Percentiles rank a stretch among this genome's conserved stretches.
Conservation (phyloP, 176 grass and related monocot species). For the Bothriochloa decipiens region DNA sequence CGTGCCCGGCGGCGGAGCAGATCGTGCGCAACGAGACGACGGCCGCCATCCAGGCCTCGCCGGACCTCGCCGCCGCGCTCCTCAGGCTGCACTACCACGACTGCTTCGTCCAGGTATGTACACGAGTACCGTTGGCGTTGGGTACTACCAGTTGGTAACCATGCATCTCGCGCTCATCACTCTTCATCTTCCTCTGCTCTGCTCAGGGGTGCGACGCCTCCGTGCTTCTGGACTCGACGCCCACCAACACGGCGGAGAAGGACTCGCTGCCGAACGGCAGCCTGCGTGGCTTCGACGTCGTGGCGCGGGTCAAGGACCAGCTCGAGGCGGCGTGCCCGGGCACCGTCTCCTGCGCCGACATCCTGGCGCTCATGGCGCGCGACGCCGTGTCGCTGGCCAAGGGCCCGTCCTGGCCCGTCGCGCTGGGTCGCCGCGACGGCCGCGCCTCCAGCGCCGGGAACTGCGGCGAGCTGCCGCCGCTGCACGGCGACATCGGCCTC, state of each 20-base stretch:
- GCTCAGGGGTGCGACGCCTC: constrained; percentile 67
- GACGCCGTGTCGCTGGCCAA: constrained; percentile 60
- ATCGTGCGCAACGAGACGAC: constrained; percentile 59
- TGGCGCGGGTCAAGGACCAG: constrained; percentile 66
- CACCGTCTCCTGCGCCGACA: constrained; percentile 77
- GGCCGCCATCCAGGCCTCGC: constrained; percentile 35
- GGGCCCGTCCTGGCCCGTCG: constrained; percentile 64
- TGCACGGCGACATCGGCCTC: constrained; percentile 50
- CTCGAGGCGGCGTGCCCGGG: constrained; percentile 57
- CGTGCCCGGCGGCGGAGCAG: constrained; percentile 62
- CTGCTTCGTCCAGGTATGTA: constrained; percentile 68
- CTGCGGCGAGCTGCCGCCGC: constrained; percentile 60
- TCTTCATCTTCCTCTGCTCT: neutral
- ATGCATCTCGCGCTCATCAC: neutral
- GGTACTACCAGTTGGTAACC: no score
- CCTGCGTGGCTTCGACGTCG: constrained; percentile 62
- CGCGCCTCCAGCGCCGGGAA: constrained; percentile 43
- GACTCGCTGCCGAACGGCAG: constrained; percentile 66
- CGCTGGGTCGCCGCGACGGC: constrained; percentile 59
- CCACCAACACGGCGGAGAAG: constrained; percentile 57
- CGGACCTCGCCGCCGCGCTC: constrained; percentile 52
- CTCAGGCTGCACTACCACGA: constrained; percentile 84
- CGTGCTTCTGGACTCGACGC: constrained; percentile 68
- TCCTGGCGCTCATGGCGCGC: constrained; percentile 60
- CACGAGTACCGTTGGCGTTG: neutral